phyloP scores from a whole-genome alignment of 495 filamentous ascomycete genomes.

The Neurospora sp. region DNA sequence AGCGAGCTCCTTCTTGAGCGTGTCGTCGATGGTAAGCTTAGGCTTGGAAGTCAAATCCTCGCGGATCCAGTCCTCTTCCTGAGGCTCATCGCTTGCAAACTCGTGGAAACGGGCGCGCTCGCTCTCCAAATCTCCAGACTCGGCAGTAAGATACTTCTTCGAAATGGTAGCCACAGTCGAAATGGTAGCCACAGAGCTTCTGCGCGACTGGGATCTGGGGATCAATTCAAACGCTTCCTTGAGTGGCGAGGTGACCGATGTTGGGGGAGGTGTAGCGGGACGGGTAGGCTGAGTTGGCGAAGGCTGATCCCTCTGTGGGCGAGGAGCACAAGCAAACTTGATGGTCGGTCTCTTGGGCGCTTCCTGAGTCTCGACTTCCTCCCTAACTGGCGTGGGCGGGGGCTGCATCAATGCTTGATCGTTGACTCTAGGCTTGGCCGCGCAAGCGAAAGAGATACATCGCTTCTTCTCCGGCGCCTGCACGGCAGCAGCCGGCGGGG shows the following conservation, averaged over 20 bases:
- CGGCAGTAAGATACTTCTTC: slow-evolving; percentile 38
- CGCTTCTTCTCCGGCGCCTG: slow-evolving; percentile 49
- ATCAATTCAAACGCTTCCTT: background rate
- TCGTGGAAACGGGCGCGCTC: slow-evolving; percentile 78
- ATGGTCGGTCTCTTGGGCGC: slow-evolving; percentile 35
- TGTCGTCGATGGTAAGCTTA: slow-evolving; percentile 80
- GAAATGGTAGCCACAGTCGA: slow-evolving; percentile 22
- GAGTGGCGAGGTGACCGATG: slow-evolving; percentile 7
- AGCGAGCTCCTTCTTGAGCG: slow-evolving; percentile 77
- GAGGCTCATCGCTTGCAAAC: slow-evolving; percentile 71
- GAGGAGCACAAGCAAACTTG: slow-evolving; percentile 40
- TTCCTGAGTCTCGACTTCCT: slow-evolving; percentile 18
- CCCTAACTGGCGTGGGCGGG: slow-evolving; percentile 12
- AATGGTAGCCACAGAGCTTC: slow-evolving; percentile 24
- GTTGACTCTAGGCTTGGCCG: slow-evolving; percentile 30
- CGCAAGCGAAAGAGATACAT: slow-evolving; percentile 90
- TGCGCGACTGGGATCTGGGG: slow-evolving; percentile 31
- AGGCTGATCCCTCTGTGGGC: background rate
- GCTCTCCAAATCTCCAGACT: slow-evolving; percentile 48
- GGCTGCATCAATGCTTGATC: slow-evolving; percentile 18
- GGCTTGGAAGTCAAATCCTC: slow-evolving; percentile 47
- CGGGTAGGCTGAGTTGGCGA: slow-evolving; percentile 11
- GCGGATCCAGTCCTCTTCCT: slow-evolving; percentile 80
- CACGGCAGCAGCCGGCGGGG: slow-evolving; percentile 13
- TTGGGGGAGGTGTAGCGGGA: slow-evolving; percentile 10